phyloP scores from a whole-genome alignment of 163 green algal genomes.

The Chlorella variabilis region DNA sequence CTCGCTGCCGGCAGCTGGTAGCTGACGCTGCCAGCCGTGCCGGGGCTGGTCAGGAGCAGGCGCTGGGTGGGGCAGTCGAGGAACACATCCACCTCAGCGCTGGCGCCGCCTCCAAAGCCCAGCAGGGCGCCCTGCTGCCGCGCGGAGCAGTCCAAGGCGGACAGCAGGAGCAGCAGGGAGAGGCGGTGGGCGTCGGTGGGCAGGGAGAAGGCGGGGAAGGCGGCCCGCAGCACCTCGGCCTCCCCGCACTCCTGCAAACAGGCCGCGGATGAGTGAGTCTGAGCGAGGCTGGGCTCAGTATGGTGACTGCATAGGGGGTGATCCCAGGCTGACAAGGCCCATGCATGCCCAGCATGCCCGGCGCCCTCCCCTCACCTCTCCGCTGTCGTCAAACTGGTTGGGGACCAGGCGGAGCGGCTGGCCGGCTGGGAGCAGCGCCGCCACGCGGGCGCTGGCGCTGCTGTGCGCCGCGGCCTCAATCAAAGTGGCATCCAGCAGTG shows the following conservation, averaged over 20 bases:
- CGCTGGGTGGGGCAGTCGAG: background rate
- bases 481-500: no score
- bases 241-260: background rate
- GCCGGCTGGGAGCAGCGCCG: background rate
- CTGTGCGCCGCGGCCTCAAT: no score
- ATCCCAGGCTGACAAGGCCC: no score
- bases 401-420: background rate
- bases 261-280: background rate
- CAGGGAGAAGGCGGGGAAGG: constrained; percentile 25
- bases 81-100: background rate
- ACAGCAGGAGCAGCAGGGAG: background rate
- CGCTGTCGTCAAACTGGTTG: constrained; percentile 8
- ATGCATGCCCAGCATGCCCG: no score
- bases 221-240: constrained; percentile 3
- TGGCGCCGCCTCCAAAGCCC: background rate
- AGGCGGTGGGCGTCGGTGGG: background rate
- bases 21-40: no score
- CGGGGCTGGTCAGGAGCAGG: background rate
- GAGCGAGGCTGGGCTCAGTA: no score
- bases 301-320: no score
- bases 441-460: background rate
- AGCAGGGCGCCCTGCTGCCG: background rate
- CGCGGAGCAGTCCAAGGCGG: background rate
- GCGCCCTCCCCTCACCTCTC: background rate
- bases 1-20: background rate